Evolutionary conservation across 768 basidiomycete genomes (phyloP).

Genomic region (Hygrocybe punicea): DNA sequence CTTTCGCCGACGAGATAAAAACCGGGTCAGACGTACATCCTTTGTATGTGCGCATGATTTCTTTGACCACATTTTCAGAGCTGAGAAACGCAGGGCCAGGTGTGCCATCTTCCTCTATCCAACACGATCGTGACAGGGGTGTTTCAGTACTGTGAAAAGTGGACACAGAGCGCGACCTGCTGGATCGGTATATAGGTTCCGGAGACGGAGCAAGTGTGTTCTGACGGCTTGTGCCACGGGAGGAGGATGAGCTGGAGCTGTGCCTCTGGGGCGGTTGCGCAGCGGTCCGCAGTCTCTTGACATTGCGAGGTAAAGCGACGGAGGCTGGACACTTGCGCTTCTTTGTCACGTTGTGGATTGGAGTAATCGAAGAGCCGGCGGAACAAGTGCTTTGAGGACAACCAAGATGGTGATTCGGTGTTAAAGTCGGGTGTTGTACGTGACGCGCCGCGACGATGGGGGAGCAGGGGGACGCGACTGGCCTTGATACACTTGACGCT

Average conservation of each 20-base stretch:
- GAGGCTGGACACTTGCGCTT: slow-evolving; percentile 10
- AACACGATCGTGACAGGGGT: slow-evolving; percentile 49
- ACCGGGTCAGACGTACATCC: slow-evolving; percentile 46
- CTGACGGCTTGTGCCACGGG: slow-evolving; percentile 46
- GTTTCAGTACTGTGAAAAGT: slow-evolving; percentile 43
- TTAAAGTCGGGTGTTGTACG: slow-evolving; percentile 11
- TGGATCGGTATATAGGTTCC: slow-evolving; percentile 55
- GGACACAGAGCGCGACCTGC: slow-evolving; percentile 66
- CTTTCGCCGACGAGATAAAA: slow-evolving; percentile 6
- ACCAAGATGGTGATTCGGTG: slow-evolving; percentile 4
- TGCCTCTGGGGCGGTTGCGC: slow-evolving; percentile 32
- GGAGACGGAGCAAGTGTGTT: slow-evolving; percentile 42
- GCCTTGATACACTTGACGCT: slow-evolving; percentile 25
- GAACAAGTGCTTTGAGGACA: slow-evolving; percentile 7
- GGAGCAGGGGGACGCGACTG: slow-evolving; percentile 30
- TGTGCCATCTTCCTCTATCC: slow-evolving; percentile 47
- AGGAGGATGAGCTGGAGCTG: slow-evolving; percentile 33
- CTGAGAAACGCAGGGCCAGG: slow-evolving; percentile 54
- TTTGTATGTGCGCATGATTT: slow-evolving; percentile 66
- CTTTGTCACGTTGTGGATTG: slow-evolving; percentile 16
- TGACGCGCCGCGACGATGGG: slow-evolving; percentile 33
- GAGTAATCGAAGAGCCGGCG: slow-evolving; percentile 12
- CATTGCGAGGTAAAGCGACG: slow-evolving; percentile 34
- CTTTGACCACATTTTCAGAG: slow-evolving; percentile 61
- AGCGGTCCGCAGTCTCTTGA: slow-evolving; percentile 38